Evolutionary conservation across 306 rosid species (phyloP), one percentile per base, ranked within the genome.

Genomic region (Acacia melanoxylon): DNA sequence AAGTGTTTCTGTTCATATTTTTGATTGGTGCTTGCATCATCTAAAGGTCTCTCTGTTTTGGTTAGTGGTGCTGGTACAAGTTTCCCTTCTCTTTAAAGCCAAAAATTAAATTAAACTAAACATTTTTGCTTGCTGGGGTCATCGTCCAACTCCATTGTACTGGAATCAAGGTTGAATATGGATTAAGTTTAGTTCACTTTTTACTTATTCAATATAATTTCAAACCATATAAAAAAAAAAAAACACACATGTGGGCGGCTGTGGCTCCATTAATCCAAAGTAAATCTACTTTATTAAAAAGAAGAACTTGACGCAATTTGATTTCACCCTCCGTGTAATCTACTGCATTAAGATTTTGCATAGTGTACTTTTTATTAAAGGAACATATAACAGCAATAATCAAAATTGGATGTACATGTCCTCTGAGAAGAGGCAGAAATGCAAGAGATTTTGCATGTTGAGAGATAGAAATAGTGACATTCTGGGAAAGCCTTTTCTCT

Each of bases 41-140:
- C 79, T 77, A 77, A 82, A 85, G 84, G 76, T 22, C 15, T 79
- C 41, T 46, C 69, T 85, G 82, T 72, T 87, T 69, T 75, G 80
- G 78, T 76, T 71, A 82, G 81, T 79, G 71, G 40, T 46, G 71
- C n/a, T 76, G 66, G 31, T 31, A 75, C n/a, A 66, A 68, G 69
- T 75, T 83, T 79, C 12, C 70, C 87, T 75, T 79, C 22, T 74
- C 83, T 75, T 76, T 25, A 61, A 37, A 76, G 44, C 74, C 62
- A 54, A 16, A 54, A 16, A 54, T 6, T 20, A 62, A 62, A 7
- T 52, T 52, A 52, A 19, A 19, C 59, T 52, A 52, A 19, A 19
- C 59, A 29, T 59, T 62, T 78, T 69, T 69, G 63, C 76, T 68
- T 81, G 67, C 42, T 74, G 69, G 67, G 72, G 12, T 58, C 63